phyloP scores from a whole-genome alignment of 345 rosid species.

The Turritis glabra region DNA sequence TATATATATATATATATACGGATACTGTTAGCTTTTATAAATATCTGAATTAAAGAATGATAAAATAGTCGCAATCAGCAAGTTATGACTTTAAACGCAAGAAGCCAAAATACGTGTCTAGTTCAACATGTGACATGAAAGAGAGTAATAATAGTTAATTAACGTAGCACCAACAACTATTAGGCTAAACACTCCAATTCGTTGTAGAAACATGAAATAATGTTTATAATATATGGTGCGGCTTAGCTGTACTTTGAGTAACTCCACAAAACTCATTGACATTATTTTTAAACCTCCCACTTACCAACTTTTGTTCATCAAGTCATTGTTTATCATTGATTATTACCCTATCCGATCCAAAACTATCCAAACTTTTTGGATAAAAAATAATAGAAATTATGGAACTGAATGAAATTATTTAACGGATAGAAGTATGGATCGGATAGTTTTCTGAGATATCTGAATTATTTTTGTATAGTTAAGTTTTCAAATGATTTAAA shows the following conservation, averaged over 20 bases:
- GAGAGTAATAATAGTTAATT: conserved; percentile 6
- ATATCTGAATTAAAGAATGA: conserved; percentile 25
- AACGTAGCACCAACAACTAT: conserved; percentile 30
- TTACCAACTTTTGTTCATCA: too few relatives aligned
- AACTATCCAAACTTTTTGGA: too few relatives aligned
- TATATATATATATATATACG: too few relatives aligned
- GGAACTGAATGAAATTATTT: too few relatives aligned
- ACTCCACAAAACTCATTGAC: not conserved
- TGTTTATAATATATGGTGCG: not conserved
- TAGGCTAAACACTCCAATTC: conserved; percentile 1
- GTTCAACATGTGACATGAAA: conserved; percentile 27
- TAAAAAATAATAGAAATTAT: too few relatives aligned
- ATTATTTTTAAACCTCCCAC: too few relatives aligned
- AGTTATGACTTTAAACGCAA: conserved; percentile 23
- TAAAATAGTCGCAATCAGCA: not conserved
- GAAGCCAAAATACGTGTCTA: conserved; percentile 25
- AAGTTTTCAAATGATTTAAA: too few relatives aligned
- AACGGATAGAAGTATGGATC: too few relatives aligned
- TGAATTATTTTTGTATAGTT: too few relatives aligned
- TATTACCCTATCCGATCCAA: too few relatives aligned
- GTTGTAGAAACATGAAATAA: not conserved
- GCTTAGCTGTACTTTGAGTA: not conserved
- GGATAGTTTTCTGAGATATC: too few relatives aligned
- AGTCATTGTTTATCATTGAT: too few relatives aligned
- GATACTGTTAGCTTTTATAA: not conserved